phyloP scores from a whole-genome alignment of 257 asterid genomes.

The Mentha longifolia region DNA sequence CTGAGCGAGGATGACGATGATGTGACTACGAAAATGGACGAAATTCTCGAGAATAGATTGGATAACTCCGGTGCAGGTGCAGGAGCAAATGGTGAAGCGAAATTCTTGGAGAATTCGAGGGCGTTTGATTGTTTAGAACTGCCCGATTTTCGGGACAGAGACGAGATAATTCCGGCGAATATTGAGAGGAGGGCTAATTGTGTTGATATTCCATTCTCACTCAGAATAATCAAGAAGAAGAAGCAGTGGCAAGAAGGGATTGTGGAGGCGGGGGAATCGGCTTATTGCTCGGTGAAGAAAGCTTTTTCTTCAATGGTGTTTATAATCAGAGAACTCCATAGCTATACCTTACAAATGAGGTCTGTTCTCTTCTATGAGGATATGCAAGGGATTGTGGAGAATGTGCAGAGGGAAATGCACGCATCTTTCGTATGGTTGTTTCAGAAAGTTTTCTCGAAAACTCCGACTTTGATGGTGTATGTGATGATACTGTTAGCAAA shows the following conservation, averaged over 20 bases:
- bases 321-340: constrained; percentile 84
- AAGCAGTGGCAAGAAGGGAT: constrained; percentile 80
- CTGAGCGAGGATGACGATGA: constrained; percentile 33
- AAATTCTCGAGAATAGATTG: constrained; percentile 1
- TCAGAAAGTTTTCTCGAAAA: constrained; percentile 89
- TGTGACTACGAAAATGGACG: constrained; percentile 20
- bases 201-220: constrained; percentile 80
- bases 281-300: constrained; percentile 75
- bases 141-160: constrained; percentile 57
- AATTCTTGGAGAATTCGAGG: constrained; percentile 36
- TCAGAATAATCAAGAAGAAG: constrained; percentile 72
- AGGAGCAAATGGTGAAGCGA: constrained; percentile 26
- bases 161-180: constrained; percentile 58
- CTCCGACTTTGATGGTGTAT: constrained; percentile 89
- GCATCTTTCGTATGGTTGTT: constrained; percentile 96
- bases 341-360: constrained; percentile 80
- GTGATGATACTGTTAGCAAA: constrained; percentile 94
- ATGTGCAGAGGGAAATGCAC: constrained; percentile 84
- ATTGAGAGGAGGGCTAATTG: constrained; percentile 77
- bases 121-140: constrained; percentile 54
- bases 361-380: constrained; percentile 71
- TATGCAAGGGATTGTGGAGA: constrained; percentile 72
- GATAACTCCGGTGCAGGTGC: constrained; percentile 11
- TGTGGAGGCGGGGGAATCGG: constrained; percentile 64
- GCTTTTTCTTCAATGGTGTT: constrained; percentile 98